Evolutionary conservation across 2,329 filamentous ascomycete species (phyloP), one percentile per base, ranked within the genome.

Genomic region (Fusarium pseudograminearum): DNA sequence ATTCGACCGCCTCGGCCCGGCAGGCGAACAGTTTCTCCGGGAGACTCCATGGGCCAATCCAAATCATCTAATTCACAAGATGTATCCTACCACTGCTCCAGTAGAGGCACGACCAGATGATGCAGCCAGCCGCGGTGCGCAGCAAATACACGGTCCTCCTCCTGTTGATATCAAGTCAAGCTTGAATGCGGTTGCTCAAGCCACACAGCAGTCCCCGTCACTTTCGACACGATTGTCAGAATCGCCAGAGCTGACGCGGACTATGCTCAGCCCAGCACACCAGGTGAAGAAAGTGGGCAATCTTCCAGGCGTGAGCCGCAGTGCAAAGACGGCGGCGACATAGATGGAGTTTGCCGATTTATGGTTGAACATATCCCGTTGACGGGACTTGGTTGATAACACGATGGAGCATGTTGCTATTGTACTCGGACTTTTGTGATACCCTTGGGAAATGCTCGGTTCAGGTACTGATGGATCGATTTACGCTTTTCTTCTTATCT

Each of bases 31-130:
- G 69, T 97, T 96, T 73, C 86, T 97, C 57, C 93, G 97, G 75
- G 91, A 95, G 72, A 97, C 93, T 7, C 91, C 94, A 2, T 98
- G 94, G 94, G 93, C 94, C 36, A 97, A 97, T 76, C 93, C 94
- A 20, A 93, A 95, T 71, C 91, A 93, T 76, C 90, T 91, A n/a
- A 63, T 89, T 12, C 90, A 93, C 76, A 86, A 87, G 67, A 77
- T 82, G 55, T 78, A 81, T 42, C 79, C 82, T 41, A 79, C 73
- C 77, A 40, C 69, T 52, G 47, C 48, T 68, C 47, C 69, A 48
- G 28, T 38, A 15, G 63, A 71, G 18, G 54, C 65, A 15, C 53
- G 53, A 38, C 26, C 45, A 20, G 69, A 73, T 15, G 53, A 53
- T 18, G 38, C 54, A 12, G 53, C 58, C 30, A 63, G 63, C n/a